Percentiles rank a stretch among this genome's conserved stretches.
phyloP scores from a whole-genome alignment of 306 rosid genomes.

The Sicyos baderoa region DNA sequence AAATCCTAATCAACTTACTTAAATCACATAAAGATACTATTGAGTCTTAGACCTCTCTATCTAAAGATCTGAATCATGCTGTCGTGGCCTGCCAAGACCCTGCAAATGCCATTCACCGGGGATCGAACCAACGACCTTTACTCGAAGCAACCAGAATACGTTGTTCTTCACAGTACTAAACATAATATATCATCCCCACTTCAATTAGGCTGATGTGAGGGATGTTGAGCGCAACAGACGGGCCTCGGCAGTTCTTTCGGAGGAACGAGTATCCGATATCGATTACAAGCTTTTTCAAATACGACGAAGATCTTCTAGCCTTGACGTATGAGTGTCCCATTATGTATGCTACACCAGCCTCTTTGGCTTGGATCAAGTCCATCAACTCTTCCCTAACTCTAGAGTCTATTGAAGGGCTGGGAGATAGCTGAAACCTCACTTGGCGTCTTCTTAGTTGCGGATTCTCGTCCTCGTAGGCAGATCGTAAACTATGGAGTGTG shows the following conservation, averaged over 20 bases:
- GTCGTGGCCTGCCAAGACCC: not conserved
- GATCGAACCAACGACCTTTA: not conserved
- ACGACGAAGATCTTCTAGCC: slow-evolving; percentile 72
- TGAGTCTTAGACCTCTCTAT: not conserved
- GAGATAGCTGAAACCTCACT: slow-evolving; percentile 60
- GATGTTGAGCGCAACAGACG: slow-evolving; percentile 74
- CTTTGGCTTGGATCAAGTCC: slow-evolving; percentile 75
- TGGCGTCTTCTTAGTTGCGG: slow-evolving; percentile 47
- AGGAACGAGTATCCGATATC: slow-evolving; percentile 76
- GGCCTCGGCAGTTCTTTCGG: slow-evolving; percentile 81
- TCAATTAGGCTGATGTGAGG: slow-evolving; percentile 85
- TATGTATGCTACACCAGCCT: slow-evolving; percentile 75
- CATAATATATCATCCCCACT: slow-evolving; percentile 90
- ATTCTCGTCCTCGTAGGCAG: slow-evolving; percentile 57
- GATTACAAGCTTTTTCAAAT: slow-evolving; percentile 54
- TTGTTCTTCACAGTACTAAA: slow-evolving; percentile 30
- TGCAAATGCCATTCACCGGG: not conserved
- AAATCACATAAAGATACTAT: slow-evolving; percentile 1
- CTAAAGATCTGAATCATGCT: slow-evolving; percentile 12
- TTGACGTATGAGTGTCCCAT: slow-evolving; percentile 82
- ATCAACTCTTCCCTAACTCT: slow-evolving; percentile 61
- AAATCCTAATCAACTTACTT: not conserved
- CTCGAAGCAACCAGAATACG: not conserved
- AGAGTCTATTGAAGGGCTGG: slow-evolving; percentile 42
- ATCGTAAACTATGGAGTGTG: slow-evolving; percentile 53